A percentile compares a stretch with the other conserved stretches of the same genome.
These are phyloP conservation scores for Keithomyces neogunnii DNA, from an alignment of 2,329 filamentous ascomycete species.

Conservation along the genomic window DNA sequence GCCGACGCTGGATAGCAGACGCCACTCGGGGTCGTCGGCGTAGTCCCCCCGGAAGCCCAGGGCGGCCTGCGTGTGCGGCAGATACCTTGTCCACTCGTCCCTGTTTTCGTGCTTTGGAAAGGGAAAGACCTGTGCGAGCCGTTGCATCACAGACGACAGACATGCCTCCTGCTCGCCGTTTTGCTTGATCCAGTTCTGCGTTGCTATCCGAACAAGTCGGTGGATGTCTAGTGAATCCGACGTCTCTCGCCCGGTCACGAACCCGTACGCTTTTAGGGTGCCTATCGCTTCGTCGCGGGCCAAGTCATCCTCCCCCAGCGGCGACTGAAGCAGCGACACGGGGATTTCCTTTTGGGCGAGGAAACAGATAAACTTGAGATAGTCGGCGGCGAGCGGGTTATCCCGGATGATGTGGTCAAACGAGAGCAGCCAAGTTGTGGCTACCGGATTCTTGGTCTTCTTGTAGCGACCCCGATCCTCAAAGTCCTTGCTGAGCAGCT, in stretches of 20 bases:
- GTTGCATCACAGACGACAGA: too few species aligned
- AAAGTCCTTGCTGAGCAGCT: constrained; percentile 21
- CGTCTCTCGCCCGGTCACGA: constrained; percentile 17
- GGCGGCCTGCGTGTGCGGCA: too few species aligned
- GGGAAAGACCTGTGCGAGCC: too few species aligned
- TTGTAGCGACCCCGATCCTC: constrained; percentile 19
- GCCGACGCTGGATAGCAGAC: too few species aligned
- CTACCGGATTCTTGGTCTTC: constrained; percentile 17
- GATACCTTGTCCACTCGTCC: too few species aligned
- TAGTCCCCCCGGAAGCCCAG: too few species aligned
- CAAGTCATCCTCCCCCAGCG: too few species aligned
- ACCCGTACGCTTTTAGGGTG: constrained; percentile 19
- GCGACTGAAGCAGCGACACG: constrained; percentile 6
- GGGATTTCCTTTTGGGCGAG: constrained; percentile 21
- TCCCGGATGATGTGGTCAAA: constrained; percentile 20
- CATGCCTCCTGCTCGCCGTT: too few species aligned
- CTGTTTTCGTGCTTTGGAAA: too few species aligned
- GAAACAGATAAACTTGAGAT: constrained; percentile 21
- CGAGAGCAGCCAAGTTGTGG: constrained; percentile 25
- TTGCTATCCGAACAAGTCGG: constrained; percentile 21
- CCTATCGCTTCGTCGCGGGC: constrained; percentile 12
- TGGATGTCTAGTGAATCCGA: constrained; percentile 19
- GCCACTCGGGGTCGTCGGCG: too few species aligned
- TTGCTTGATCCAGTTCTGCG: constrained; percentile 15
- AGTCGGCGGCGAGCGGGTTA: constrained; percentile 16